Evolutionary conservation across 2,329 filamentous ascomycete species (phyloP), one percentile per base, ranked within the genome.

Genomic region (Colletotrichum sojae): DNA sequence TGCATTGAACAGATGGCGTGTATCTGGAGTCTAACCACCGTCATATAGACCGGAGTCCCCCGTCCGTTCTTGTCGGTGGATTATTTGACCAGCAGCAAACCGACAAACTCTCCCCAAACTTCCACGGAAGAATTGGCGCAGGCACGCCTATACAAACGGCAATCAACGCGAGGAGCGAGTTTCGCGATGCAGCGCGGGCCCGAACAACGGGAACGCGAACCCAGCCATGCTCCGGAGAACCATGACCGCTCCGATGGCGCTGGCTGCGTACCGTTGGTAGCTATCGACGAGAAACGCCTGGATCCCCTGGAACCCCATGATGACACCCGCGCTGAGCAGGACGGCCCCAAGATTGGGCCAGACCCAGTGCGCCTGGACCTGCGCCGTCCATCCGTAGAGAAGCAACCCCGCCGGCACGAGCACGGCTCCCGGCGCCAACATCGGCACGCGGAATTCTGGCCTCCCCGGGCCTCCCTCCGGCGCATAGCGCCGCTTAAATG

Each of bases 131-230:
- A 31, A 83, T 74, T 2, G 84, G 83, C 6, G 80, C 79, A 1
- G 84, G 83, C 76, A 77, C 81, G 8, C 75, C 79, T 46, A 80
- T 75, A 3, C 70, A 83, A 5, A 90, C 73, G 0, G 77, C 78
- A 6, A 81, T 63, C 36, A 80, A 77, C 0, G 82, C 85, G 49
- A 87, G 73, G n/a, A 83, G 59, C 1, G 77, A 82, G 56, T 81
- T 82, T 49, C 61, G 0, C 73, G 71, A 71, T 86, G 88, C 78
- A 88, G 78, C 12, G 68, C 71, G 1, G 84, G 82, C 1, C 83
- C 85, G 45, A 87, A 86, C 1, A 89, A 78, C 12, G 86, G 86
- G 58, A 88, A 82, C 8, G 83, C 83, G 27, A 87, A 86, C 2
- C 84, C 85, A 4, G 84, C 84, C 12, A 88, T 73, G 36, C 80